These are phyloP conservation scores for Penicillium crystallinum DNA, from an alignment of 495 filamentous ascomycete genomes.

Conservation along the genomic window DNA sequence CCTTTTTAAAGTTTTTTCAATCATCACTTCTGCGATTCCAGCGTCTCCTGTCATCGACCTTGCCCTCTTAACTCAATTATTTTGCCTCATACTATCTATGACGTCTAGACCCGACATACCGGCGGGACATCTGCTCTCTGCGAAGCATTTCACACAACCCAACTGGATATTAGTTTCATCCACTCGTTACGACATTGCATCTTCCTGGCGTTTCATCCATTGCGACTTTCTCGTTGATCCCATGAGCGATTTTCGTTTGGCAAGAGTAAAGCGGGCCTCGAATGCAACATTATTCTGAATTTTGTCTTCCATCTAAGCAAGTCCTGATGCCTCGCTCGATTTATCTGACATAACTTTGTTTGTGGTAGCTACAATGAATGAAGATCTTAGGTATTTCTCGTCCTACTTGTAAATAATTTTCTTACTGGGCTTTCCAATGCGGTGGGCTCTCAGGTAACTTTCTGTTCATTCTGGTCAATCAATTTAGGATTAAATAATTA, in stretches of 20 bases:
- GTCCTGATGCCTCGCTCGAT: background rate
- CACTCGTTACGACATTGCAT: constrained; percentile 18
- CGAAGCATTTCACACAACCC: background rate
- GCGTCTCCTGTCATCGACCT: background rate
- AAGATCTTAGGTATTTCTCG: too few species aligned
- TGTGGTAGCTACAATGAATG: background rate
- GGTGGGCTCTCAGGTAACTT: too few species aligned
- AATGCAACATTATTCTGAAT: background rate
- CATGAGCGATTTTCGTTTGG: constrained; percentile 8
- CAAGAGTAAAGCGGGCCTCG: background rate
- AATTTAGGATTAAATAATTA: background rate
- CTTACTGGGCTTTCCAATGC: background rate
- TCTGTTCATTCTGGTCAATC: too few species aligned
- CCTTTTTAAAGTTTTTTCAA: constrained; percentile 13
- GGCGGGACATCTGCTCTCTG: background rate
- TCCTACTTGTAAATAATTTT: background rate
- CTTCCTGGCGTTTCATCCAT: constrained; percentile 16
- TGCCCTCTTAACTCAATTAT: background rate
- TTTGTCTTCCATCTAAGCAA: background rate
- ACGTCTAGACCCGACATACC: constrained; percentile 9
- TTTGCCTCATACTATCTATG: constrained; percentile 7
- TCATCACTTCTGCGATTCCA: background rate
- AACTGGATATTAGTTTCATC: background rate
- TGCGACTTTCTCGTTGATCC: background rate
- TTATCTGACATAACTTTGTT: background rate